Conservation (phyloP, 495 filamentous ascomycete species). For the Hypoxylon subgilvum region DNA sequence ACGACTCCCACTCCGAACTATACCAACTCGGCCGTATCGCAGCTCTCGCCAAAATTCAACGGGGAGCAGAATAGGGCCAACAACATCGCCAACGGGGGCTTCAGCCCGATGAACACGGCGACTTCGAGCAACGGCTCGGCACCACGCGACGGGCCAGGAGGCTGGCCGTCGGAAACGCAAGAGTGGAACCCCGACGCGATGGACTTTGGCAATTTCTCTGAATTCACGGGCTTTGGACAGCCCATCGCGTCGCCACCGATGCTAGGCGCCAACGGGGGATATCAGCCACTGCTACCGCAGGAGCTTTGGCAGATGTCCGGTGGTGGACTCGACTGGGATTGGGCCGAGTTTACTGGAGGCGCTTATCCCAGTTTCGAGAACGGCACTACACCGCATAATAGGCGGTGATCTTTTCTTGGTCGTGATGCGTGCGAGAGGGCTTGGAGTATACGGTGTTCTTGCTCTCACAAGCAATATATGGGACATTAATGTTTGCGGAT, state of each 20-base stretch:
- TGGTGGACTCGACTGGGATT: slow-evolving; percentile 98
- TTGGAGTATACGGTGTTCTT: background rate
- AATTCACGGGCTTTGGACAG: slow-evolving; percentile 54
- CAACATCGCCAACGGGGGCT: slow-evolving; percentile 36
- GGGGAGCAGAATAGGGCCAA: slow-evolving; percentile 46
- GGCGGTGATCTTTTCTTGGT: background rate
- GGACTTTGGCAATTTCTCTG: slow-evolving; percentile 56
- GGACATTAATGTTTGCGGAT: too few relatives aligned
- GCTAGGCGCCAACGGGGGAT: slow-evolving; percentile 42
- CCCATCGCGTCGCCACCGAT: slow-evolving; percentile 50
- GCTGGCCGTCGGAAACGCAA: slow-evolving; percentile 30
- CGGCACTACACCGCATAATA: slow-evolving; percentile 38
- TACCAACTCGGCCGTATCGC: slow-evolving; percentile 29
- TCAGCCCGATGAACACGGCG: slow-evolving; percentile 47
- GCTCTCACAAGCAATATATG: too few relatives aligned
- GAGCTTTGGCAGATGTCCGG: slow-evolving; percentile 97
- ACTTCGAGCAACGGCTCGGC: slow-evolving; percentile 33
- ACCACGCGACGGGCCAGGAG: slow-evolving; percentile 29
- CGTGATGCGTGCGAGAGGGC: background rate
- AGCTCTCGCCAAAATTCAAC: slow-evolving; percentile 50
- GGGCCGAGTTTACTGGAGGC: slow-evolving; percentile 81
- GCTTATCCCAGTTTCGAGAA: slow-evolving; percentile 61
- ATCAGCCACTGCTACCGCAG: slow-evolving; percentile 94
- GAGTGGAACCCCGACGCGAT: slow-evolving; percentile 37
- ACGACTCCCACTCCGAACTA: slow-evolving; percentile 41